Evolutionary conservation across 2,329 filamentous ascomycete genomes (phyloP).

Genomic region (Hypoxylon sp.): DNA sequence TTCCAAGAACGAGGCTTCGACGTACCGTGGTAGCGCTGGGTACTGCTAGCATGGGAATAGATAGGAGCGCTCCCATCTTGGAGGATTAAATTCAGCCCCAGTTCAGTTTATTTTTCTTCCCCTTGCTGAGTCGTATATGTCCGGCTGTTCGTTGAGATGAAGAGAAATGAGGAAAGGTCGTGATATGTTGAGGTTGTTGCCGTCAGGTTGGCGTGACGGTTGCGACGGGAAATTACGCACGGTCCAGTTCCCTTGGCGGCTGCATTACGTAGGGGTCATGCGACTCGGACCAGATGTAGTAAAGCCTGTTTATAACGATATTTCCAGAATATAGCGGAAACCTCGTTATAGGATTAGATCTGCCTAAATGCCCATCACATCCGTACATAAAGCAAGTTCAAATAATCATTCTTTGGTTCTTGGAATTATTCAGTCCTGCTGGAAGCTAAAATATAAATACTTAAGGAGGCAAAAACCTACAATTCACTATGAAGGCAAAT

Average conservation of each 20-base stretch:
- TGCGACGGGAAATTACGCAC: constrained; percentile 36
- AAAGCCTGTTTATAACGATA: constrained; percentile 10
- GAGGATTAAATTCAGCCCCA: constrained; percentile 35
- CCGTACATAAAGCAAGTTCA: no score
- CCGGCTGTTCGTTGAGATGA: constrained; percentile 11
- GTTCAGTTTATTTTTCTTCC: constrained; percentile 7
- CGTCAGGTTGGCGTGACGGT: constrained; percentile 24
- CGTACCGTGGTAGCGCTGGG: constrained; percentile 89
- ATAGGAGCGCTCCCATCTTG: constrained; percentile 90
- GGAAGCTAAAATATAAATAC: no score
- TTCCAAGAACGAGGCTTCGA: constrained; percentile 45
- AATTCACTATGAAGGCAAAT: no score
- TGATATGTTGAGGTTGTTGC: constrained; percentile 26
- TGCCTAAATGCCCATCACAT: no score
- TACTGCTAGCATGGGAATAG: constrained; percentile 88
- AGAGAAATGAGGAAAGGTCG: constrained; percentile 14
- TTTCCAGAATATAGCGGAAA: neutral
- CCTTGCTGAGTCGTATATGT: constrained; percentile 5
- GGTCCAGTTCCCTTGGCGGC: constrained; percentile 23
- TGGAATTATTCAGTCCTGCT: no score
- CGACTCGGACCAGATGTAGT: constrained; percentile 14
- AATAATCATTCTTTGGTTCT: no score
- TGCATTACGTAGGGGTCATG: constrained; percentile 37
- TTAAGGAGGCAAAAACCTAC: no score
- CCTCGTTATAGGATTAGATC: neutral